A percentile compares a stretch with the other conserved stretches of the same genome.
phyloP scores from a whole-genome alignment of 1,284 basidiomycete species.

The Spongiforma sp. region DNA sequence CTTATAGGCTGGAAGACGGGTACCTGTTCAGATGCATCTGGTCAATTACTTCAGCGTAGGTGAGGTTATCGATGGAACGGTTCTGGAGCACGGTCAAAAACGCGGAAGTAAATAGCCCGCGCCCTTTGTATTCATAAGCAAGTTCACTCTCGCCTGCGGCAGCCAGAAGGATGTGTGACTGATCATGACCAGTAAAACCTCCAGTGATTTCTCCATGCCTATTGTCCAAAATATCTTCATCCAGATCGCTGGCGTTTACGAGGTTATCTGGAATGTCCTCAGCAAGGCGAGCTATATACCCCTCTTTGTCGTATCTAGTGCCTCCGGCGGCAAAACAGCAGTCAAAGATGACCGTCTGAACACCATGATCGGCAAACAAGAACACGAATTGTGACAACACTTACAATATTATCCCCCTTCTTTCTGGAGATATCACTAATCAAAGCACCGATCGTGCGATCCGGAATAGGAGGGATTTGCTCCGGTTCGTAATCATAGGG shows the following conservation, averaged over 20 bases:
- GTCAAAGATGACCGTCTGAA: constrained; percentile 58
- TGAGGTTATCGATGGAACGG: constrained; percentile 4
- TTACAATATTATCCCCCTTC: constrained; percentile 65
- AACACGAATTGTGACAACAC: background rate
- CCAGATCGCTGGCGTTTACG: constrained; percentile 45
- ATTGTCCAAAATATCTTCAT: constrained; percentile 50
- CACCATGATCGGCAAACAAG: background rate
- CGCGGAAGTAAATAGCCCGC: constrained; percentile 19
- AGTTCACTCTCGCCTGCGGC: constrained; percentile 55
- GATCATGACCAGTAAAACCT: constrained; percentile 48
- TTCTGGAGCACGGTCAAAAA: constrained; percentile 17
- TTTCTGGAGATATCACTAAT: constrained; percentile 50
- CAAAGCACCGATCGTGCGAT: constrained; percentile 60
- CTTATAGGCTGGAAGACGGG: background rate
- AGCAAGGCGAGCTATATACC: constrained; percentile 44
- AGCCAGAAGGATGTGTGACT: constrained; percentile 55
- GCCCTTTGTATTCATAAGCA: constrained; percentile 19
- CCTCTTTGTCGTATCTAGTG: constrained; percentile 40
- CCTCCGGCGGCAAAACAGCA: constrained; percentile 55
- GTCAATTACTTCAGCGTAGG: constrained; percentile 17
- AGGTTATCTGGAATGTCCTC: constrained; percentile 46
- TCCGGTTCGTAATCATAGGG: constrained; percentile 58
- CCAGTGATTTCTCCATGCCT: constrained; percentile 34
- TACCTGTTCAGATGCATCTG: constrained; percentile 13
- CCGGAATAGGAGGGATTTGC: constrained; percentile 47